phyloP scores from a whole-genome alignment of 805 yeast species.

The Teunomyces stri region DNA sequence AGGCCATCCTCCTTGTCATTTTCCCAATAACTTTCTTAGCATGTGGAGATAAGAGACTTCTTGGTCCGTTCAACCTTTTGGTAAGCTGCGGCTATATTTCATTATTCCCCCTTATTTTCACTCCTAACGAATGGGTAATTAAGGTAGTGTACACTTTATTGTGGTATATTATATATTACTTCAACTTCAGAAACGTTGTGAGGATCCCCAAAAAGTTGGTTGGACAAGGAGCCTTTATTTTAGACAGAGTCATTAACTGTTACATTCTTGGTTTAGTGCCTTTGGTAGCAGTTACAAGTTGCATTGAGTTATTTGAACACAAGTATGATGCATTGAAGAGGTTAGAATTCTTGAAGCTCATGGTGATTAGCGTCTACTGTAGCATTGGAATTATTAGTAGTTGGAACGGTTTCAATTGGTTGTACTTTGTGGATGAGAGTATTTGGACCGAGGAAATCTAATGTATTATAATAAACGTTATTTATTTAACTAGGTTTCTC shows the following conservation, averaged over 20 bases:
- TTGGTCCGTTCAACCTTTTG: conserved; percentile 68
- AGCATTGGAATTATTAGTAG: conserved; percentile 79
- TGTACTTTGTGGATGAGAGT: conserved; percentile 78
- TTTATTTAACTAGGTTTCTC: background rate
- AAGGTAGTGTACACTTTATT: conserved; percentile 75
- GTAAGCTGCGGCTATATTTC: conserved; percentile 83
- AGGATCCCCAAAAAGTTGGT: conserved; percentile 45
- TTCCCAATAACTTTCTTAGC: conserved; percentile 83
- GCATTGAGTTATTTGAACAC: conserved; percentile 54
- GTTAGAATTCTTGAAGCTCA: conserved; percentile 72
- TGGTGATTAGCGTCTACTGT: conserved; percentile 84
- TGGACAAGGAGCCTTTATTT: conserved; percentile 31
- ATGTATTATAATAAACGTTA: conserved; percentile 2
- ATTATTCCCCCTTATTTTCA: conserved; percentile 80
- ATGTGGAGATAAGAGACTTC: conserved; percentile 64
- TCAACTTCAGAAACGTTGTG: conserved; percentile 69
- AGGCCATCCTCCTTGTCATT: conserved; percentile 86
- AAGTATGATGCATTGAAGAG: conserved; percentile 52
- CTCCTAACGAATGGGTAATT: conserved; percentile 75
- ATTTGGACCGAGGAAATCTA: conserved; percentile 46
- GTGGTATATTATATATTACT: conserved; percentile 79
- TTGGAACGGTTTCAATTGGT: conserved; percentile 88
- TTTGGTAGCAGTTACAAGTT: conserved; percentile 45
- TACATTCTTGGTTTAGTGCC: conserved; percentile 70
- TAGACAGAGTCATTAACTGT: conserved; percentile 66